Evolutionary conservation across 306 rosid genomes (phyloP).

Genomic region (Vicia villosa): DNA sequence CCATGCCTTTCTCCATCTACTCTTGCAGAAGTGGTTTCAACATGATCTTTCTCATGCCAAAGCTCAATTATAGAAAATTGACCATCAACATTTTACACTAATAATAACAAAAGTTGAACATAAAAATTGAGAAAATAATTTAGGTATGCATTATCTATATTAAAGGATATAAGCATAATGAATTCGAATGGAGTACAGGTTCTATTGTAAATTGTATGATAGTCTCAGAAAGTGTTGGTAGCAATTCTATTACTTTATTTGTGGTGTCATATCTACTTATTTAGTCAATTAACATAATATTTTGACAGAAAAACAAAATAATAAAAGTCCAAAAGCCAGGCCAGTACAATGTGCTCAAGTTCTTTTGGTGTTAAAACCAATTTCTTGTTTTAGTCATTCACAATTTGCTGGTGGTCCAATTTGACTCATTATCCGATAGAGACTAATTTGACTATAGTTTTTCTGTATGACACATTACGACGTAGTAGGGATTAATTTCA

Average conservation of each 20-base stretch:
- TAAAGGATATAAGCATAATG: background rate
- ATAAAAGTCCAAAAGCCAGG: background rate
- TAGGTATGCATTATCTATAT: background rate
- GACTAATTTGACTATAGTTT: no score
- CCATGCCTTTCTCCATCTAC: background rate
- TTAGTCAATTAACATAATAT: background rate
- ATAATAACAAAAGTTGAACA: background rate
- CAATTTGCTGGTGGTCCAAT: no score
- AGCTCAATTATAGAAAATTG: background rate
- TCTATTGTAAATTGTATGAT: background rate
- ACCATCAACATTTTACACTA: background rate
- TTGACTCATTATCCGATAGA: no score
- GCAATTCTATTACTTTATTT: no score
- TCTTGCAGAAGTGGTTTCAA: conserved; percentile 11
- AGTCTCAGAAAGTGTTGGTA: background rate
- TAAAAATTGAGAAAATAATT: background rate
- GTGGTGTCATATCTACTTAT: background rate
- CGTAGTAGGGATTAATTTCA: no score
- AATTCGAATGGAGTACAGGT: background rate
- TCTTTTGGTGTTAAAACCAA: background rate
- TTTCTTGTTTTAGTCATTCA: no score
- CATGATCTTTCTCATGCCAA: conserved; percentile 12
- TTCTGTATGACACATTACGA: no score
- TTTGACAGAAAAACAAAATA: background rate
- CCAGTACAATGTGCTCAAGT: background rate